Percentiles rank a stretch among this genome's conserved stretches.
phyloP scores from a whole-genome alignment of 2,329 filamentous ascomycete genomes.

The Aspergillus quadricinctus region DNA sequence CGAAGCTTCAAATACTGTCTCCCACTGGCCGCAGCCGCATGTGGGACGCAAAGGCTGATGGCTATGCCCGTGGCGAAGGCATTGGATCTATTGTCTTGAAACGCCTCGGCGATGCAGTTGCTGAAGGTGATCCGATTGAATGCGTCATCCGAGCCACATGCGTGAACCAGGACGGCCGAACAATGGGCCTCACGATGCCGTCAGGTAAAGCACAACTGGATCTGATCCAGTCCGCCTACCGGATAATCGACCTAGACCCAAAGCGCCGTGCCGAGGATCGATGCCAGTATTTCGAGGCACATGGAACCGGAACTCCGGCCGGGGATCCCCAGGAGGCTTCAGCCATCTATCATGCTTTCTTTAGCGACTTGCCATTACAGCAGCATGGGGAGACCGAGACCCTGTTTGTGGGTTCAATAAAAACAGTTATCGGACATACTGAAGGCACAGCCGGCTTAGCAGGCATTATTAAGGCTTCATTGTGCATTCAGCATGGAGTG shows the following conservation, averaged over 20 bases:
- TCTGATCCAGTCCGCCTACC: conserved; percentile 4
- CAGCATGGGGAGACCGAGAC: no score
- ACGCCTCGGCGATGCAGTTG: conserved; percentile 21
- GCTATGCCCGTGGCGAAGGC: conserved; percentile 30
- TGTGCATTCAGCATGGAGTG: conserved; percentile 10
- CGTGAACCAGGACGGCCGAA: conserved; percentile 21
- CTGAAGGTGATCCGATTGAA: conserved; percentile 25
- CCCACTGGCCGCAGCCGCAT: conserved; percentile 21
- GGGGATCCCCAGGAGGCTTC: conserved; percentile 8
- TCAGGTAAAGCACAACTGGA: not conserved
- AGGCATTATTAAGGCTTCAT: conserved; percentile 14
- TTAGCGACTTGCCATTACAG: not conserved
- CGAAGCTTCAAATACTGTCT: conserved; percentile 21
- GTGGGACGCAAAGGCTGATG: conserved; percentile 24
- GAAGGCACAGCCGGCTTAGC: conserved; percentile 14
- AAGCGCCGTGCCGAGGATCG: not conserved
- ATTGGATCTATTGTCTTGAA: conserved; percentile 28
- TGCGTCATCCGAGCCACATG: conserved; percentile 23
- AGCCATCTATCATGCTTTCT: conserved; percentile 5
- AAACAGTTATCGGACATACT: not conserved
- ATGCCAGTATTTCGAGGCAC: conserved; percentile 3
- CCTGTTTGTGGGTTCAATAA: no score
- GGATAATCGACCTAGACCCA: not conserved
- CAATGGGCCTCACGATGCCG: not conserved
- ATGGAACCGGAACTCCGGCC: conserved; percentile 8